A percentile compares a stretch with the other conserved stretches of the same genome.
Evolutionary conservation across 768 basidiomycete species (phyloP).

Genomic region (Hypholoma fasciculare): DNA sequence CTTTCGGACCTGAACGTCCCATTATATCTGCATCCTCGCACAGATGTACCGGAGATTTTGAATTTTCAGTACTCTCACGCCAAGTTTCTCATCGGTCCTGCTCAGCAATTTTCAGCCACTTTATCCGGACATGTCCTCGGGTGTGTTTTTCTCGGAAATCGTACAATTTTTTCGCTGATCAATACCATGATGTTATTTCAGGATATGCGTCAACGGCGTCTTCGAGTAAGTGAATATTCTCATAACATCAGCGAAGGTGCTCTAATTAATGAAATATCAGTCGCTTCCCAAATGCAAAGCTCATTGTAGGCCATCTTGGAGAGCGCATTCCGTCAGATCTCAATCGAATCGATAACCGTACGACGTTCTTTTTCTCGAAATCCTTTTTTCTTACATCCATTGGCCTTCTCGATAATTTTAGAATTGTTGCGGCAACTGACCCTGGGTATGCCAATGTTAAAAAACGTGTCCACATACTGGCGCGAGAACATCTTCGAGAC

Average conservation of each 20-base stretch:
- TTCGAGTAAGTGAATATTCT: conserved; percentile 39
- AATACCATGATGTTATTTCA: not conserved
- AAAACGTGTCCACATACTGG: conserved; percentile 38
- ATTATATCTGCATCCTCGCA: conserved; percentile 38
- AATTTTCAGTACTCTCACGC: conserved; percentile 31
- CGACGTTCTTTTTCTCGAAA: conserved; percentile 2
- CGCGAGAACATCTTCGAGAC: conserved; percentile 40
- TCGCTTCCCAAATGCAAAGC: conserved; percentile 39
- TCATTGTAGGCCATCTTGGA: conserved; percentile 45
- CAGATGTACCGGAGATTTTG: conserved; percentile 26
- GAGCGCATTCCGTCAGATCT: conserved; percentile 44
- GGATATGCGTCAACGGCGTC: conserved; percentile 37
- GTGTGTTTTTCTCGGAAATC: conserved; percentile 12
- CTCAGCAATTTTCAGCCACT: conserved; percentile 38
- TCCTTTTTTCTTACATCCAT: not conserved
- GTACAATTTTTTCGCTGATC: not conserved
- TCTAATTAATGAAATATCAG: conserved; percentile 20
- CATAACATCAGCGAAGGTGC: too few relatives aligned
- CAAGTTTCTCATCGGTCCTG: conserved; percentile 30
- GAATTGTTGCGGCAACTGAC: conserved; percentile 29
- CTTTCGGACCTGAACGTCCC: conserved; percentile 39
- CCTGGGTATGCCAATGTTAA: conserved; percentile 36
- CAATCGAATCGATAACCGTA: conserved; percentile 39
- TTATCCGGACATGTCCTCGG: conserved; percentile 41
- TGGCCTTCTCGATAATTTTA: conserved; percentile 9